Evolutionary conservation across 805 yeast genomes (phyloP), one percentile per base, ranked within the genome.

Genomic region (Ogataea polymorpha): DNA sequence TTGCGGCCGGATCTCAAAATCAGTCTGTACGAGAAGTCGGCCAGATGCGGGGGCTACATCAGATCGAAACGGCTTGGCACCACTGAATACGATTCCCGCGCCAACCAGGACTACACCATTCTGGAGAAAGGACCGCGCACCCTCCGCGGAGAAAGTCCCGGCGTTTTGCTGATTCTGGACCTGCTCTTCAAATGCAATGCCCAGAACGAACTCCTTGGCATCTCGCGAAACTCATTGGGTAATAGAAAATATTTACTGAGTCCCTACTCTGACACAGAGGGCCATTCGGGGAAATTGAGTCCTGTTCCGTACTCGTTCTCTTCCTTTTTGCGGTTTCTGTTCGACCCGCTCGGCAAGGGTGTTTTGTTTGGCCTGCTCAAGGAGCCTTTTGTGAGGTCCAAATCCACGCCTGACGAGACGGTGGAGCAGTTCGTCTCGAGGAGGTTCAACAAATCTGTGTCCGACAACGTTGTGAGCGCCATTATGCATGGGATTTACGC

Each of bases 51-150:
- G 11, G 99, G 99, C 0, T 90, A 85, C 75, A 85, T 91, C 55
- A 63, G 72, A 31, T 72, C 88, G 1, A 67, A 74, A 42, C 50
- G 55, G 10, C 59, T 66, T n/a, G 50, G 52, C n/a, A 55, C 66
- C 27, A 35, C 54, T 5, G 56, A 50, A 23, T 53, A 53, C 20
- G 67, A 59, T 43, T 44, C 53, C 2, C 41, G 35, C 18, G 46
- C 44, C 4, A 51, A 45, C 14, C 53, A 50, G 9, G 50, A 53
- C 6, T 48, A 51, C 2, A 59, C 73, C 0, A 44, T 71, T 3
- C 60, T 87, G 23, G 98, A 93, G 54, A 83, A 82, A 47, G 99
- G 98, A 0, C 98, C 99, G 0, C 67, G 98, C 36, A 93, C 98
- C 0, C 66, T 93, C 32, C 67, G 96, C 45, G 96, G 96, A 0